Percentiles rank a stretch among this genome's conserved stretches.
phyloP scores from a whole-genome alignment of 805 yeast species.

The Monosporozyma yasuniensis region DNA sequence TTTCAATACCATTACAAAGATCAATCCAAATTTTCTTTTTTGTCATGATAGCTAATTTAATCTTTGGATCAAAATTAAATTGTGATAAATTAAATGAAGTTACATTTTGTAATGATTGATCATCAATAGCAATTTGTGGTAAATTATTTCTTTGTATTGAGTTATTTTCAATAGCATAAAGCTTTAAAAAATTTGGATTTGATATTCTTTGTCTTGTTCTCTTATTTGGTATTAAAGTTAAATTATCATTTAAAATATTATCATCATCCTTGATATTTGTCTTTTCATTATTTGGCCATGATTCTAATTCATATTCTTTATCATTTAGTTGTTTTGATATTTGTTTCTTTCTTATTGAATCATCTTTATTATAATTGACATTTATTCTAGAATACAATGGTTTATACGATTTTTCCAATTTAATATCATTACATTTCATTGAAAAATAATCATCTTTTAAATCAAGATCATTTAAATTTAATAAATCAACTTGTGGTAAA shows the following conservation, averaged over 20 bases:
- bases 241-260: neutral
- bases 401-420: neutral
- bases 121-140: slow-evolving; percentile 28
- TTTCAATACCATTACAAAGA: slow-evolving; percentile 15
- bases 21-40: slow-evolving; percentile 28
- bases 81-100: slow-evolving; percentile 5
- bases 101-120: slow-evolving; percentile 17
- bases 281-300: slow-evolving; percentile 17
- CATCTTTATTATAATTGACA: neutral
- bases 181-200: slow-evolving; percentile 24
- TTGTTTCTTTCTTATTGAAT: slow-evolving; percentile 6
- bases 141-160: slow-evolving; percentile 17
- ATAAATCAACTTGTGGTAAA: slow-evolving; percentile 10
- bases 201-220: slow-evolving; percentile 21
- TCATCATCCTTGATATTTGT: neutral
- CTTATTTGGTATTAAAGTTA: slow-evolving; percentile 14
- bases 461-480: slow-evolving; percentile 22
- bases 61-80: slow-evolving; percentile 15
- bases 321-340: slow-evolving; percentile 5
- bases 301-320: slow-evolving; percentile 17
- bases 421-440: slow-evolving; percentile 6
- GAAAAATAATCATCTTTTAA: slow-evolving; percentile 9
- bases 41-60: slow-evolving; percentile 25
- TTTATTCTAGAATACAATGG: slow-evolving; percentile 1
- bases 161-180: slow-evolving; percentile 24